Conservation (phyloP, 1,284 basidiomycete genomes). For the Boletus austroedulis region DNA sequence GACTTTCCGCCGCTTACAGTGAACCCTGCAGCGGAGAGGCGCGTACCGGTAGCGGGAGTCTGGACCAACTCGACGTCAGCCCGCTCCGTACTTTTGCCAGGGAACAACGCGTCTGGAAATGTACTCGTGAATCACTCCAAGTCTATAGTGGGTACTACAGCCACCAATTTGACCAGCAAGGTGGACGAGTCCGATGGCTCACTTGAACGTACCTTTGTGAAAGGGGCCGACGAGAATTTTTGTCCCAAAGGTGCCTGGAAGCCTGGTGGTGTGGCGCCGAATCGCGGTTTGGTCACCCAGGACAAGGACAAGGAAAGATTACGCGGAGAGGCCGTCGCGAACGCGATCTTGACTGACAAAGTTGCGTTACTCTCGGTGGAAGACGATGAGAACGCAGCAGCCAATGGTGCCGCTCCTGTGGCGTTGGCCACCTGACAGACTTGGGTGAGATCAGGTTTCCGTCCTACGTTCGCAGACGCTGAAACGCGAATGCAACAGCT, state of each 20-base stretch:
- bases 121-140: conserved; percentile 41
- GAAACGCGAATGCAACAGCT: conserved; percentile 16
- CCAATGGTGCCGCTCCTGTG: conserved; percentile 17
- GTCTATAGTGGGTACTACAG: conserved; percentile 6
- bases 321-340: conserved; percentile 36
- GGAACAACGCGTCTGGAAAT: conserved; percentile 24
- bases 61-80: conserved; percentile 62
- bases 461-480: not conserved
- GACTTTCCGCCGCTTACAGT: conserved; percentile 71
- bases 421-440: conserved; percentile 30
- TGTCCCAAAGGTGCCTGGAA: conserved; percentile 47
- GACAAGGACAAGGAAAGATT: conserved; percentile 36
- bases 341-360: conserved; percentile 37
- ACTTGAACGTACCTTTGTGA: conserved; percentile 50
- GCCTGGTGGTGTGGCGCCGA: conserved; percentile 8
- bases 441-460: conserved; percentile 16
- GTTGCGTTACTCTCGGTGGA: conserved; percentile 31
- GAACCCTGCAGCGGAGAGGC: conserved; percentile 45
- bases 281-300: conserved; percentile 16
- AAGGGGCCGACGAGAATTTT: conserved; percentile 51
- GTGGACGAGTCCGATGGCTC: conserved; percentile 49
- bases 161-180: conserved; percentile 15
- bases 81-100: conserved; percentile 52
- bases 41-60: conserved; percentile 54
- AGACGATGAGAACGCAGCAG: conserved; percentile 15